Percentiles rank a stretch among this genome's conserved stretches.
Conservation (phyloP, 768 basidiomycete species). For the Hygrophoropsis aurantiaca region DNA sequence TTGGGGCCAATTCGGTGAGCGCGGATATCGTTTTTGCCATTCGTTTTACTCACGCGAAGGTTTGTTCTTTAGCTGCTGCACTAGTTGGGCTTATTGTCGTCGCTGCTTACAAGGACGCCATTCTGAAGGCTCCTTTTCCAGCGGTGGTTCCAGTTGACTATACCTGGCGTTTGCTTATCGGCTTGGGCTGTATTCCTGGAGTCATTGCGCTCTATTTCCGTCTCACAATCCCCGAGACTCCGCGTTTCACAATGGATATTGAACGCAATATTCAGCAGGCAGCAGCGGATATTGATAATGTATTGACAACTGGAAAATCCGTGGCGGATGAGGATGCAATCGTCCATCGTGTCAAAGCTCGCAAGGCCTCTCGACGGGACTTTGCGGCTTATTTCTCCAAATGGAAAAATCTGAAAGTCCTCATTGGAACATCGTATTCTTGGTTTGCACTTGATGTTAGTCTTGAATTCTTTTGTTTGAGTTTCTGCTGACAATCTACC, state of each 20-base stretch:
- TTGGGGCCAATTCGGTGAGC: constrained; percentile 79
- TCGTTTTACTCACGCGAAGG: not conserved
- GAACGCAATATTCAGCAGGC: constrained; percentile 81
- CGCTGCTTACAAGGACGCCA: constrained; percentile 63
- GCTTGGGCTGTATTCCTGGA: constrained; percentile 82
- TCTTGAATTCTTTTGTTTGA: constrained; percentile 8
- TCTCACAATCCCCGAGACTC: constrained; percentile 89
- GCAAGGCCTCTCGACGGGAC: constrained; percentile 67
- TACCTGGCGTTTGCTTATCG: constrained; percentile 87
- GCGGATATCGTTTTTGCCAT: not conserved
- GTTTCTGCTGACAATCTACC: not conserved
- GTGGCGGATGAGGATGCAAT: constrained; percentile 54
- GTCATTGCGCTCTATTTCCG: constrained; percentile 87
- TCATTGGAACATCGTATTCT: constrained; percentile 75
- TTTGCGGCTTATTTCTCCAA: constrained; percentile 68
- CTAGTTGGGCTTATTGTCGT: constrained; percentile 66
- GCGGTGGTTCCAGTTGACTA: constrained; percentile 59
- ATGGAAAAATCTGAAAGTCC: constrained; percentile 77
- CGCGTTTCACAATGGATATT: constrained; percentile 90
- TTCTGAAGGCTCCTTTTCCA: constrained; percentile 43
- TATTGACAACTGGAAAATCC: constrained; percentile 50
- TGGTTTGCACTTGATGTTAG: constrained; percentile 88
- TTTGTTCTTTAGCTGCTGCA: constrained; percentile 48
- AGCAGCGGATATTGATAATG: constrained; percentile 66
- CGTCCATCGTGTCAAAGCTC: constrained; percentile 62